These are phyloP conservation scores for Solanum appendiculatum DNA, from an alignment of 257 asterid species.

Conservation along the genomic window DNA sequence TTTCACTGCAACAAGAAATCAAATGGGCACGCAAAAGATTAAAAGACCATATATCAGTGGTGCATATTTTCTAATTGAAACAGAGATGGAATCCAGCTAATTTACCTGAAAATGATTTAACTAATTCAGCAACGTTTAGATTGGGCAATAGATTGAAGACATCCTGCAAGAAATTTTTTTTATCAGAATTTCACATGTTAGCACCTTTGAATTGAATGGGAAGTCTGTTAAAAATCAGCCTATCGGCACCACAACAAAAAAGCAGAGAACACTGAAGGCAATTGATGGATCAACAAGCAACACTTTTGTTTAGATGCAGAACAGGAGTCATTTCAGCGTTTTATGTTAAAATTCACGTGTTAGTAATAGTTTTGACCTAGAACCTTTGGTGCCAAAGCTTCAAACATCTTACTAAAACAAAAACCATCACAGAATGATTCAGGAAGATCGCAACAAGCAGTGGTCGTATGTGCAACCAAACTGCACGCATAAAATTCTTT, in stretches of 20 bases:
- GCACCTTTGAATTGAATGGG: background rate
- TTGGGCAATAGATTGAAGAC: constrained; percentile 88
- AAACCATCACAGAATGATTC: background rate
- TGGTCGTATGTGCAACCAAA: background rate
- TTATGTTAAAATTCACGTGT: background rate
- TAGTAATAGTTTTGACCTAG: background rate
- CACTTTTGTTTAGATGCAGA: background rate
- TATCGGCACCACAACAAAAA: background rate
- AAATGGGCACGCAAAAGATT: background rate
- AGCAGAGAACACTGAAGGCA: background rate
- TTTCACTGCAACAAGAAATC: constrained; percentile 47
- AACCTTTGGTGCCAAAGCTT: background rate
- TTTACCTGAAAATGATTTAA: constrained; percentile 82
- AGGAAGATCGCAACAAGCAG: background rate
- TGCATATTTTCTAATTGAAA: background rate
- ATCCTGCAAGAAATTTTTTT: constrained; percentile 36
- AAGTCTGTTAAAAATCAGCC: background rate
- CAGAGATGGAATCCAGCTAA: background rate
- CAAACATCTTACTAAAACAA: background rate
- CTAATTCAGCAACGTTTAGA: constrained; percentile 67
- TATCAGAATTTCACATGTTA: background rate
- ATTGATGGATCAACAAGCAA: background rate
- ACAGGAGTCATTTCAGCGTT: background rate
- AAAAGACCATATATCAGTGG: background rate
- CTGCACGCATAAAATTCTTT: background rate